Base-by-base conservation (phyloP, 441 rosid genomes). In the Bruguiera hainesii region DNA sequence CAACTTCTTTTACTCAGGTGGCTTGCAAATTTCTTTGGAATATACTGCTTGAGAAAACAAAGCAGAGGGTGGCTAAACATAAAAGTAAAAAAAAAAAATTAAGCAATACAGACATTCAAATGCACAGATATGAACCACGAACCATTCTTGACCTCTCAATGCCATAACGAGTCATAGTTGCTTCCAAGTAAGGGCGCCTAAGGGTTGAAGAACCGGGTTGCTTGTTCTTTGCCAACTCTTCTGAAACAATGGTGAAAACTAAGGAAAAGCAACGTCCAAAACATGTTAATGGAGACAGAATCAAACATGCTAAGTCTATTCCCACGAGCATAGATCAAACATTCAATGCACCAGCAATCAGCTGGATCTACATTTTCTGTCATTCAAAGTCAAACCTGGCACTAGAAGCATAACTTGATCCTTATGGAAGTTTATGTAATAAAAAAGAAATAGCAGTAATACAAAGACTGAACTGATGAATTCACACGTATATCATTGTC, bases 11-110 rank as follows among this genome's bases (percentile, higher is more conserved):
- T 25, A 15, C 3, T 25, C n/a, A 64, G 52, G 10, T 19, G 39
- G 48, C 46, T 65, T 8, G 60, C 20, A 18, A 71, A 71, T 35
- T 19, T n/a, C 23, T 0, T 15, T 15, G 69, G 65, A 8, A 71
- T 59, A 16, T 51, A 11, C 74, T 71, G 74, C 64, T 71, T 21
- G 26, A 16, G 65, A 21, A 51, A 11, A 51, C 7, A 62, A 42
- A 28, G 23, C 46, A 55, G 35, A 62, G 5, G 11, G 25, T 61
- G 18, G 18, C 48, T 42, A 11, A 42, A 42, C 18, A 13, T 13
- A 42, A 11, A 42, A 5, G 1, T 4, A 8, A 25, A 39, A 25
- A 30, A 30, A 31, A 31, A 31, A 31, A 6, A 31, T 0, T 1
- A 4, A 35, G 5, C 11, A n/a, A n/a, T n/a, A 25, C 39, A 46